Percentiles rank a stretch among this genome's conserved stretches.
Evolutionary conservation across 1,139 yeast species (phyloP).

Genomic region (Geotrichum candidum): DNA sequence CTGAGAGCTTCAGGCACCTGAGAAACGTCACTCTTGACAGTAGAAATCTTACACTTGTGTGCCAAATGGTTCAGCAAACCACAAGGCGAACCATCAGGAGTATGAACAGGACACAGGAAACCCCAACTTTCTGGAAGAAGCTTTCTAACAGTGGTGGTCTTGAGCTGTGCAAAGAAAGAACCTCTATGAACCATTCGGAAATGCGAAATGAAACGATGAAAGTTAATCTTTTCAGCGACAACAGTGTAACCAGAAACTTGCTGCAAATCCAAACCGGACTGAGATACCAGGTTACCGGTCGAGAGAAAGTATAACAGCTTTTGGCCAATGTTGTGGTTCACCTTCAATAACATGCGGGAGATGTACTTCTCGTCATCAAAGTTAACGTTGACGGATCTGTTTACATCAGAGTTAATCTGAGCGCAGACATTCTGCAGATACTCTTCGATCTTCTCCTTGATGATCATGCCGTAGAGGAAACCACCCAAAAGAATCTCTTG

Average conservation of each 20-base stretch:
- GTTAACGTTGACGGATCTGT: conserved; percentile 76
- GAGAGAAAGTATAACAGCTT: conserved; percentile 90
- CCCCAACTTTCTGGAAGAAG: conserved; percentile 98
- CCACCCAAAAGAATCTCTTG: conserved; percentile 97
- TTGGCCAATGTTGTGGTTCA: conserved; percentile 90
- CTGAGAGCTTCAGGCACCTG: conserved; percentile 60
- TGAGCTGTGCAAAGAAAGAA: conserved; percentile 95
- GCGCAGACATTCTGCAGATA: conserved; percentile 66
- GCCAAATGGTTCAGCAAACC: conserved; percentile 95
- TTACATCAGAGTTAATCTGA: conserved; percentile 75
- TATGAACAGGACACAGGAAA: conserved; percentile 96
- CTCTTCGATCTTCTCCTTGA: conserved; percentile 94
- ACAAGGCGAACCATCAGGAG: conserved; percentile 99
- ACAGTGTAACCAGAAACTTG: conserved; percentile 98
- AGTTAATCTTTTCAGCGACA: conserved; percentile 96
- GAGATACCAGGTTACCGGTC: conserved; percentile 95
- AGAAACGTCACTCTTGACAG: conserved; percentile 69
- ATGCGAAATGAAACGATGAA: conserved; percentile 93
- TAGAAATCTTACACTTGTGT: conserved; percentile 85
- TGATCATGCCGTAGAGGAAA: conserved; percentile 90
- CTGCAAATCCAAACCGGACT: conserved; percentile 94
- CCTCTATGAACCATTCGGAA: conserved; percentile 99
- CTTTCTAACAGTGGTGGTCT: conserved; percentile 95
- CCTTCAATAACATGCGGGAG: conserved; percentile 67
- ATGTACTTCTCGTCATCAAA: conserved; percentile 81